Evolutionary conservation across 2,329 filamentous ascomycete species (phyloP).

Genomic region (Teratosphaeria epicoccoides): DNA sequence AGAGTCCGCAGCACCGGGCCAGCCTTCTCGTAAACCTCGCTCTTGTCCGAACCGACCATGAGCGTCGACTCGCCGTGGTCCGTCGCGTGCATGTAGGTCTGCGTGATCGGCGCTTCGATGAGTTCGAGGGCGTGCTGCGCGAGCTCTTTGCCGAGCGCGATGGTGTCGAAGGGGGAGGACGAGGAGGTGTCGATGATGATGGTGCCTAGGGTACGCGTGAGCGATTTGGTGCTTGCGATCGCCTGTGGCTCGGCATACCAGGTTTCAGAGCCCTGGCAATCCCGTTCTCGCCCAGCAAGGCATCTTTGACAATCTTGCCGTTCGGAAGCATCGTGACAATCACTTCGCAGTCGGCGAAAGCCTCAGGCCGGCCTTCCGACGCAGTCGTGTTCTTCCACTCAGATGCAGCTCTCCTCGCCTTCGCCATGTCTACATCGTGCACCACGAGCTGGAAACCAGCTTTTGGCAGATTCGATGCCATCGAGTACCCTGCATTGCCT

Average conservation of each 20-base stretch:
- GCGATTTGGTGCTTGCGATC: not conserved
- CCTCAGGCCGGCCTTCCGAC: constrained; percentile 15
- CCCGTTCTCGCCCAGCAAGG: constrained; percentile 21
- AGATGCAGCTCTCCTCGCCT: constrained; percentile 15
- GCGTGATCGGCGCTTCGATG: constrained; percentile 28
- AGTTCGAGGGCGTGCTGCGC: constrained; percentile 20
- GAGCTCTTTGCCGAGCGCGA: constrained; percentile 24
- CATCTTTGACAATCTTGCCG: constrained; percentile 26
- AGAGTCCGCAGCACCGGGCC: constrained; percentile 26
- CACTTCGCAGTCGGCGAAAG: constrained; percentile 25
- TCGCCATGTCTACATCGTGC: constrained; percentile 20
- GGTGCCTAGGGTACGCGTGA: constrained; percentile 16
- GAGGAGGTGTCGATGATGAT: constrained; percentile 28
- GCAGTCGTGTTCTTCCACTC: constrained; percentile 22
- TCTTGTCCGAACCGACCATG: constrained; percentile 25
- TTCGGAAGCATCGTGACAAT: constrained; percentile 29
- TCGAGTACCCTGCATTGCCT: constrained; percentile 25
- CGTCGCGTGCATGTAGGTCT: constrained; percentile 29
- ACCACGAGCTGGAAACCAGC: constrained; percentile 24
- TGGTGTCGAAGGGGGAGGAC: constrained; percentile 27
- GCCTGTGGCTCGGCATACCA: constrained; percentile 3
- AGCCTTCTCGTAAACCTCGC: constrained; percentile 21
- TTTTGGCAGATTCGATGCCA: constrained; percentile 26
- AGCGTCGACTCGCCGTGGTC: constrained; percentile 26
- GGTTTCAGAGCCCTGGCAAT: constrained; percentile 21